Percentiles rank a stretch among this genome's conserved stretches.
Evolutionary conservation across 2,329 filamentous ascomycete genomes (phyloP).

Genomic region (Madurella fahalii): DNA sequence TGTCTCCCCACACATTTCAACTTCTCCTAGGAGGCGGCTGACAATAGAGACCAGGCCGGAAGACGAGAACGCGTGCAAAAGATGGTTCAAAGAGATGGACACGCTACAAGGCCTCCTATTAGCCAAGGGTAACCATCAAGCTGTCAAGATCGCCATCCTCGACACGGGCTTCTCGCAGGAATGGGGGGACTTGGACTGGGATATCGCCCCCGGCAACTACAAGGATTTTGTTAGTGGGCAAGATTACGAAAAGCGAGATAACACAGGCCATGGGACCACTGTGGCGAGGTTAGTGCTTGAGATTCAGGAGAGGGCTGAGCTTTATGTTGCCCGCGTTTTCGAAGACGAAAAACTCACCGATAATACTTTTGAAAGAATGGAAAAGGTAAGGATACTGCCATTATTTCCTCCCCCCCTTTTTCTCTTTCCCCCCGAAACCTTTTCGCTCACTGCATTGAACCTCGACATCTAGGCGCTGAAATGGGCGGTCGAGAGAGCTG

Average conservation of each 20-base stretch:
- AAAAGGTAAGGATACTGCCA: background rate
- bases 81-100: conserved; percentile 8
- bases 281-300: background rate
- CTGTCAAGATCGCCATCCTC: conserved; percentile 1
- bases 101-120: conserved; percentile 3
- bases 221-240: conserved; percentile 5
- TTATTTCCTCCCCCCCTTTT: too few relatives aligned
- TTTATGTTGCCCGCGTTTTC: conserved; percentile 3
- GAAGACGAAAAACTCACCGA: background rate
- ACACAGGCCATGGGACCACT: conserved; percentile 5
- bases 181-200: background rate
- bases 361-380: background rate
- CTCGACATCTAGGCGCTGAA: background rate
- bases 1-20: too few relatives aligned
- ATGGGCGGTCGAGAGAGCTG: conserved; percentile 2
- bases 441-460: too few relatives aligned
- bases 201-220: background rate
- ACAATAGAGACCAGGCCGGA: too few relatives aligned
- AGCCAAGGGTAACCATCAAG: background rate
- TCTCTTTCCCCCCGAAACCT: too few relatives aligned
- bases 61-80: too few relatives aligned
- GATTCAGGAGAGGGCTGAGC: background rate
- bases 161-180: conserved; percentile 1
- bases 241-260: background rate
- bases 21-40: too few relatives aligned